Evolutionary conservation across 2,329 filamentous ascomycete genomes (phyloP).

Genomic region (Diaporthe sp.): DNA sequence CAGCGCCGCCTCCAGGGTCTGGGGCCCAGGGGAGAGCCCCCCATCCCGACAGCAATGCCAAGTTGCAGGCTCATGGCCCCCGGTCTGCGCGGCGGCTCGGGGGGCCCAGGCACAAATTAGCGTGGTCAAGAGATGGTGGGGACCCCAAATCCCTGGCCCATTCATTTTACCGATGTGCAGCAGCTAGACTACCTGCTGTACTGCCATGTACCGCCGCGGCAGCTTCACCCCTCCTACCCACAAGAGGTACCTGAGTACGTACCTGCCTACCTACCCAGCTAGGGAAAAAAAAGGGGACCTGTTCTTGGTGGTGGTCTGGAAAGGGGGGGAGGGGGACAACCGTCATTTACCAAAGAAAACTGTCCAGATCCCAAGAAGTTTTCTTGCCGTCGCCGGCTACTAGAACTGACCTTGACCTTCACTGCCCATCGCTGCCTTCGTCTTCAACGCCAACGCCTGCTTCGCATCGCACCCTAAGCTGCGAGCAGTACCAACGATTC

Average conservation of each 20-base stretch:
- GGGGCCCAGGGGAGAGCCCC: constrained; percentile 20
- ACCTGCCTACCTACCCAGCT: constrained; percentile 11
- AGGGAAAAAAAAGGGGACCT: constrained; percentile 38
- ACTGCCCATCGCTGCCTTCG: constrained; percentile 21
- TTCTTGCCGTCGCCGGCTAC: constrained; percentile 26
- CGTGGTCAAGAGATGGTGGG: constrained; percentile 33
- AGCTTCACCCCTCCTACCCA: constrained; percentile 33
- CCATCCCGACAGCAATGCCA: constrained; percentile 31
- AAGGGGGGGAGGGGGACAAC: constrained; percentile 30
- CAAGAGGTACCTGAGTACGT: constrained; percentile 24
- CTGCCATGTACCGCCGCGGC: constrained; percentile 4
- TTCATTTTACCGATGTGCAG: constrained; percentile 38
- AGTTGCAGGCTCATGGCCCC: constrained; percentile 34
- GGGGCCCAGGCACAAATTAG: constrained; percentile 31
- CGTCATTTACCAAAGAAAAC: constrained; percentile 35
- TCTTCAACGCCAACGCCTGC: constrained; percentile 30
- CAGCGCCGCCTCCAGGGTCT: constrained; percentile 13
- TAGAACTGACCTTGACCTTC: constrained; percentile 27
- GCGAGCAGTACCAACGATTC: constrained; percentile 33
- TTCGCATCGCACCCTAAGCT: constrained; percentile 13
- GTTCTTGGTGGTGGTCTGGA: constrained; percentile 35
- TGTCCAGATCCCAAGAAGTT: constrained; percentile 33
- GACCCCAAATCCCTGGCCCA: constrained; percentile 39
- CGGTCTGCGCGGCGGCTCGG: constrained; percentile 12
- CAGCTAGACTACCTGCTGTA: constrained; percentile 14